Evolutionary conservation across 352 stramenopile genomes (phyloP).

Genomic region (Globisporangium splendens): DNA sequence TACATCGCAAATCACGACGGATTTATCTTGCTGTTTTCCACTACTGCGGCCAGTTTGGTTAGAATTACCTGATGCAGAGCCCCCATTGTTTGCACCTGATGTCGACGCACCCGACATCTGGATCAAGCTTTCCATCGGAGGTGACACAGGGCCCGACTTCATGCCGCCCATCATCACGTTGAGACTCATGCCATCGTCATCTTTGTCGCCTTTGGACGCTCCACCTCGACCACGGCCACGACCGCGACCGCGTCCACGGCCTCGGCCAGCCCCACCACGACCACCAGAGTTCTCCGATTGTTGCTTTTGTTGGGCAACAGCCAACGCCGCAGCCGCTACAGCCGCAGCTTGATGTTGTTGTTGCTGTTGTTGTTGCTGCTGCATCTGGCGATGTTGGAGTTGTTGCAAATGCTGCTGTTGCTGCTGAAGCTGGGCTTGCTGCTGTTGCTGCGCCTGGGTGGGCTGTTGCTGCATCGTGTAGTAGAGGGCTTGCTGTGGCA

Average conservation of each 20-base stretch:
- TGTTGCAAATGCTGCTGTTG: conserved; percentile 27
- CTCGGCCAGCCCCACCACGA: conserved; percentile 7
- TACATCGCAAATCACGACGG: conserved; percentile 17
- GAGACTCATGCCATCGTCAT: conserved; percentile 15
- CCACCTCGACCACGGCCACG: conserved; percentile 10
- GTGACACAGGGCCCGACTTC: conserved; percentile 20
- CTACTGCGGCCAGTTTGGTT: conserved; percentile 3
- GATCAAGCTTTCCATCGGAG: conserved; percentile 32
- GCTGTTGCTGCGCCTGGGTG: conserved; percentile 33
- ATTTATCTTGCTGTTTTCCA: conserved; percentile 20
- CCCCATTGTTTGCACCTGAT: conserved; percentile 4
- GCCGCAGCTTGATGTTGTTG: conserved; percentile 19
- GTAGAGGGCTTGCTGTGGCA: conserved; percentile 55
- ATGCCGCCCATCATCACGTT: conserved; percentile 20
- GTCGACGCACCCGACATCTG: conserved; percentile 19
- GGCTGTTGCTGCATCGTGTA: conserved; percentile 47
- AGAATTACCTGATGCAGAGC: conserved; percentile 14
- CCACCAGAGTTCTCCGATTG: conserved; percentile 8
- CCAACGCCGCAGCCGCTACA: conserved; percentile 8
- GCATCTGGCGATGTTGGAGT: conserved; percentile 27
- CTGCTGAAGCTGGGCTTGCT: conserved; percentile 23
- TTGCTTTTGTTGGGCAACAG: conserved; percentile 11
- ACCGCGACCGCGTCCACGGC: conserved; percentile 13
- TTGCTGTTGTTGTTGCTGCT: conserved; percentile 42
- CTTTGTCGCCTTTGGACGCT: conserved; percentile 19